Conservation (phyloP, 177 flowering plant genomes). For the Vitis hybrid region DNA sequence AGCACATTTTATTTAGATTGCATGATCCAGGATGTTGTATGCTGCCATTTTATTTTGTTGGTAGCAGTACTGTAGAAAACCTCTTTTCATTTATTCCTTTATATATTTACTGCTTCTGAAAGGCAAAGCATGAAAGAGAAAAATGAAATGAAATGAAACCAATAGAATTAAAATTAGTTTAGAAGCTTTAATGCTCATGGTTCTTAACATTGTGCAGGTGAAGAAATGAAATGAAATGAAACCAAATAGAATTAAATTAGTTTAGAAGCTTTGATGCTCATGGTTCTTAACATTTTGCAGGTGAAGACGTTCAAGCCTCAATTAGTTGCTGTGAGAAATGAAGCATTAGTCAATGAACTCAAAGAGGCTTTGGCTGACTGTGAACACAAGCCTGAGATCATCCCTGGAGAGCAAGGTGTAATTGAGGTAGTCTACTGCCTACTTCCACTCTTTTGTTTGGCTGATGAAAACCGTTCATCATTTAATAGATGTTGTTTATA, state of each 20-base stretch:
- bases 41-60: too few relatives aligned
- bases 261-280: conserved; percentile 1
- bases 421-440: conserved; percentile 56
- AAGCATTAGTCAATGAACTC: conserved; percentile 73
- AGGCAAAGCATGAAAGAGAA: too few relatives aligned
- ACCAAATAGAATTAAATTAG: neutral
- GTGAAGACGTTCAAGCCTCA: conserved; percentile 81
- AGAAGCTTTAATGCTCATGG: conserved; percentile 1
- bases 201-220: conserved; percentile 46
- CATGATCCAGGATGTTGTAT: neutral
- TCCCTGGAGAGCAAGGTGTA: conserved; percentile 92
- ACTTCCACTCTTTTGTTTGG: conserved; percentile 3
- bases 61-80: too few relatives aligned
- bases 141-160: neutral
- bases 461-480: neutral
- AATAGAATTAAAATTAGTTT: neutral
- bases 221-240: conserved; percentile 21
- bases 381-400: conserved; percentile 86
- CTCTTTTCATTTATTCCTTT: too few relatives aligned
- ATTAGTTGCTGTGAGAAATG: conserved; percentile 82
- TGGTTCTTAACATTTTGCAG: conserved; percentile 33
- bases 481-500: conserved; percentile 1
- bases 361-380: conserved; percentile 83
- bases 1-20: neutral
- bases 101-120: too few relatives aligned